Evolutionary conservation across 169 alveolate species (phyloP).

Genomic region (Ichthyophthirius multifiliis): DNA sequence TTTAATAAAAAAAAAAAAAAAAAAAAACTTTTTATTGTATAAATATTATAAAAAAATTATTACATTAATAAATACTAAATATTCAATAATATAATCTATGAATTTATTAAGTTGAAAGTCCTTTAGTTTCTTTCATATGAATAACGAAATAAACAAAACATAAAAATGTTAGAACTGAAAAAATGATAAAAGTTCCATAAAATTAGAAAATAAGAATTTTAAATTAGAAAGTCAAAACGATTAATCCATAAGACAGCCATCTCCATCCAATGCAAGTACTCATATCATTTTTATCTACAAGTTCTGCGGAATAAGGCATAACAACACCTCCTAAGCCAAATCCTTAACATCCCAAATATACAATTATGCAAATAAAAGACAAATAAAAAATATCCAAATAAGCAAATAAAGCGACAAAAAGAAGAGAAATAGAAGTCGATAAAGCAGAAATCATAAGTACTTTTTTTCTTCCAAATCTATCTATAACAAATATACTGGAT

Average conservation of each 20-base stretch:
- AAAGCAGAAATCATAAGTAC: not conserved
- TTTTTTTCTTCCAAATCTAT: not conserved
- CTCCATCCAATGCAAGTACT: not conserved
- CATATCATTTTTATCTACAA: not conserved
- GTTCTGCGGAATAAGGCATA: not conserved
- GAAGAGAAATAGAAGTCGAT: not conserved
- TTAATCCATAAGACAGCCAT: not conserved
- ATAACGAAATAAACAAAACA: not conserved
- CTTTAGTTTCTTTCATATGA: slow-evolving; percentile 8
- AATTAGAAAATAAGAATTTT: not conserved
- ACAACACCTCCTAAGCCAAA: not conserved
- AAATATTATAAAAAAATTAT: too few species aligned
- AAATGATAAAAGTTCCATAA: not conserved
- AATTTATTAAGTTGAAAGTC: not conserved
- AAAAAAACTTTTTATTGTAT: too few species aligned
- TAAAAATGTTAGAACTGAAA: not conserved
- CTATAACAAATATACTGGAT: not conserved
- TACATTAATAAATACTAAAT: too few species aligned
- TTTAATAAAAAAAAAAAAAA: too few species aligned
- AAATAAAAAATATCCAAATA: not conserved
- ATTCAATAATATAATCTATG: not conserved
- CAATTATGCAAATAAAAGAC: not conserved
- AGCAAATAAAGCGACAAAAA: not conserved
- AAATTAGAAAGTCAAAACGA: not conserved
- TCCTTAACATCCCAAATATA: not conserved